Evolutionary conservation across 2,329 filamentous ascomycete species (phyloP).

Genomic region (Knoxdaviesia capensis): DNA sequence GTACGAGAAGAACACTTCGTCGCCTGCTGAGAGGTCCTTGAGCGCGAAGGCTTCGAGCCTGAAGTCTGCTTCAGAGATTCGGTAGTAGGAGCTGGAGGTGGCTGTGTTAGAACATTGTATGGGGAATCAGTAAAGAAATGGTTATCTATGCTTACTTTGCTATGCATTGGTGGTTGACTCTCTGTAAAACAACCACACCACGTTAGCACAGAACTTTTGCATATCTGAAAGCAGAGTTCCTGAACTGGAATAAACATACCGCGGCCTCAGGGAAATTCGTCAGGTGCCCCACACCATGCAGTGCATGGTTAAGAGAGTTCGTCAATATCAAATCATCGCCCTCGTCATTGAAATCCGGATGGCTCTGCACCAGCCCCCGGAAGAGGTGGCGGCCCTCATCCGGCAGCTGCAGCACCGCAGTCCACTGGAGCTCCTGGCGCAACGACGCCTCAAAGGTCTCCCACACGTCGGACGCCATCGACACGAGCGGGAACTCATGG

Average conservation of each 20-base stretch:
- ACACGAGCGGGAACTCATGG: slow-evolving; percentile 1
- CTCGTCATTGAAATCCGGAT: background rate
- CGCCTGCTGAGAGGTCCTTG: slow-evolving; percentile 1
- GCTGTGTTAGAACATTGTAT: no score
- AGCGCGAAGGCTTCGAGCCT: slow-evolving; percentile 1
- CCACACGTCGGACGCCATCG: background rate
- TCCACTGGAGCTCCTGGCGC: slow-evolving; percentile 3
- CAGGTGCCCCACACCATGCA: background rate
- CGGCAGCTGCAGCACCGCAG: slow-evolving; percentile 1
- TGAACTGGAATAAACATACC: background rate
- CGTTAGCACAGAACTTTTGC: no score
- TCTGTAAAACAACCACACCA: background rate
- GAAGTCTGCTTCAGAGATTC: slow-evolving; percentile 3
- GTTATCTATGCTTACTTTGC: slow-evolving; percentile 1
- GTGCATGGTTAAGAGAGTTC: slow-evolving; percentile 1
- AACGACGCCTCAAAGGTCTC: slow-evolving; percentile 1
- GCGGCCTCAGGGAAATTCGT: slow-evolving; percentile 1
- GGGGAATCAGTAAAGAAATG: background rate
- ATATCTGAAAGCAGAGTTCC: no score
- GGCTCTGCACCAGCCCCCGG: no score
- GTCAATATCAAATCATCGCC: slow-evolving; percentile 1
- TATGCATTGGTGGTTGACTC: slow-evolving; percentile 3
- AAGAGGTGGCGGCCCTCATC: background rate
- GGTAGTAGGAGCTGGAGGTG: slow-evolving; percentile 2
- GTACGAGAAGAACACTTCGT: slow-evolving; percentile 3